phyloP scores from a whole-genome alignment of 1,139 yeast species.

The Lodderomyces jiufengensis region DNA sequence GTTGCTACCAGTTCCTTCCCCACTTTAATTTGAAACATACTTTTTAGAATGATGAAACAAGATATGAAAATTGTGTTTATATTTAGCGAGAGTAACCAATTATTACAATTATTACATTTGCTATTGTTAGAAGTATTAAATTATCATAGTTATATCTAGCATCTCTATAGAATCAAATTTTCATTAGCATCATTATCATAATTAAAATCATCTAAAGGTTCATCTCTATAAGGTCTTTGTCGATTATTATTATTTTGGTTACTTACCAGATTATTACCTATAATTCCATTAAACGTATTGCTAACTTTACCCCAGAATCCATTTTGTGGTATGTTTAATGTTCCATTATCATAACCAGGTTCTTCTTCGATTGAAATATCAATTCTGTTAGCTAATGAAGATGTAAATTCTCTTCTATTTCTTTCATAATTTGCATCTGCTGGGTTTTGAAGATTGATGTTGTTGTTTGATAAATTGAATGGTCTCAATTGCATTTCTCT shows the following conservation, averaged over 20 bases:
- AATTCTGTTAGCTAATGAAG: conserved; percentile 15
- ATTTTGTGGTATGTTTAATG: conserved; percentile 4
- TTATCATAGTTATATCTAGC: too few relatives aligned
- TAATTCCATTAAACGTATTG: conserved; percentile 19
- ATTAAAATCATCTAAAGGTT: conserved; percentile 25
- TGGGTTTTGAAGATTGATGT: conserved; percentile 14
- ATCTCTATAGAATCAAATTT: conserved; percentile 13
- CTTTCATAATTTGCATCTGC: conserved; percentile 32
- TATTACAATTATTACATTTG: too few relatives aligned
- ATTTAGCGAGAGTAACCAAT: too few relatives aligned
- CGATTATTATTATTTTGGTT: neutral
- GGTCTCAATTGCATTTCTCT: conserved; percentile 27
- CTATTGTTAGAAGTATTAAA: neutral
- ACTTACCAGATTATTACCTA: conserved; percentile 1
- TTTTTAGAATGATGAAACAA: too few relatives aligned
- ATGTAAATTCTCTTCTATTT: conserved; percentile 28
- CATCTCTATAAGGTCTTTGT: conserved; percentile 20
- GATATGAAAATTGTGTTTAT: too few relatives aligned
- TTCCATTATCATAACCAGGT: conserved; percentile 8
- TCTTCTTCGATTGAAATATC: conserved; percentile 12
- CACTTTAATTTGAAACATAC: too few relatives aligned
- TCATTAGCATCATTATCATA: conserved; percentile 28
- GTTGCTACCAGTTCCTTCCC: too few relatives aligned
- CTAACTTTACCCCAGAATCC: conserved; percentile 22
- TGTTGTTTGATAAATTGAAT: conserved; percentile 21